A percentile compares a stretch with the other conserved stretches of the same genome.
phyloP scores from a whole-genome alignment of 164 flowering plant species.

The Chimonanthus praecox region DNA sequence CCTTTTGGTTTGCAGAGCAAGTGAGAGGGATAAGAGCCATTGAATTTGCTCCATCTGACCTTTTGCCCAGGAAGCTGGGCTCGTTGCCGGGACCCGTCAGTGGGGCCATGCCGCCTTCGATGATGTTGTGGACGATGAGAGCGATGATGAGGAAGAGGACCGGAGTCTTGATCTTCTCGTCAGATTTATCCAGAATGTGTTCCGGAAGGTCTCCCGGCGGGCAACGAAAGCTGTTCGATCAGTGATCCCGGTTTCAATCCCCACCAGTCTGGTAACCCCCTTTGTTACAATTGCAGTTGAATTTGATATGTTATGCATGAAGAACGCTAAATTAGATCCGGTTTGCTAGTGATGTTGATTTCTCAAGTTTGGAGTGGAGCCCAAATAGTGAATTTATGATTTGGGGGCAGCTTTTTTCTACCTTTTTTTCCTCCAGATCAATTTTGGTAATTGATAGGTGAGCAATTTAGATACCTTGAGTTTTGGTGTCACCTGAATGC shows the following conservation, averaged over 20 bases:
- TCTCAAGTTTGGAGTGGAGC: too few relatives aligned
- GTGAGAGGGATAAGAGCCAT: neutral
- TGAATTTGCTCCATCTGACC: constrained; percentile 5
- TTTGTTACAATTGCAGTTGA: neutral
- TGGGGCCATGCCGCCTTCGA: constrained; percentile 32
- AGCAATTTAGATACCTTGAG: too few relatives aligned
- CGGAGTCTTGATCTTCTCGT: constrained; percentile 79
- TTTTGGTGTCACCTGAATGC: too few relatives aligned
- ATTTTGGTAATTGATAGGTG: too few relatives aligned
- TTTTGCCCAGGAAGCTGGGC: constrained; percentile 33
- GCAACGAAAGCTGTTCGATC: constrained; percentile 80
- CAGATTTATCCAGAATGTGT: constrained; percentile 64
- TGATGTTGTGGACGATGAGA: constrained; percentile 45
- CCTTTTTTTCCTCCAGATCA: too few relatives aligned
- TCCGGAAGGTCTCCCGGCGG: constrained; percentile 61
- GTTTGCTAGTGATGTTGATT: too few relatives aligned
- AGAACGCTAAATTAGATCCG: too few relatives aligned
- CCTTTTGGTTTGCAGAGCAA: constrained; percentile 9
- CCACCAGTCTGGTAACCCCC: constrained; percentile 51
- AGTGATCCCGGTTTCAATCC: constrained; percentile 60
- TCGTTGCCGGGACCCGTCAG: constrained; percentile 24
- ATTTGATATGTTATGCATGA: neutral
- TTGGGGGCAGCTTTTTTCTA: too few relatives aligned
- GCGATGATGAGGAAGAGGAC: constrained; percentile 63
- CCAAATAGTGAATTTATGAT: too few relatives aligned